These are phyloP conservation scores for Cystobasidium onofrii DNA, from an alignment of 768 basidiomycete genomes.

Conservation along the genomic window DNA sequence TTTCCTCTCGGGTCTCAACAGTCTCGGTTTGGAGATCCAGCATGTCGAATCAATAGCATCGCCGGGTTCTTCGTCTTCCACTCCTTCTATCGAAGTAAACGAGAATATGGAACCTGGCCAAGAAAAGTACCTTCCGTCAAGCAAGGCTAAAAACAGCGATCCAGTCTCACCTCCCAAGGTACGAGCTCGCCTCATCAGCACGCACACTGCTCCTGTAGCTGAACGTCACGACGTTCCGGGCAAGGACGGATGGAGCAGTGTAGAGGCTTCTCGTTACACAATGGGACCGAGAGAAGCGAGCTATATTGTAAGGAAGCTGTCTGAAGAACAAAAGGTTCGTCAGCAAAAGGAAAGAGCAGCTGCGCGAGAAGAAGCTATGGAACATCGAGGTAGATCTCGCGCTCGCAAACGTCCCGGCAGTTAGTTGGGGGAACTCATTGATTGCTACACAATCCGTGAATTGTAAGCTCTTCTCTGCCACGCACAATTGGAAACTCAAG, in stretches of 20 bases:
- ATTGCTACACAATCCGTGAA: not conserved
- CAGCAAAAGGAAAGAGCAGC: constrained; percentile 13
- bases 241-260: constrained; percentile 2
- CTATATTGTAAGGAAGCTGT: constrained; percentile 4
- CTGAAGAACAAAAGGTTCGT: constrained; percentile 15
- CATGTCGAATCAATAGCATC: constrained; percentile 9
- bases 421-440: not conserved
- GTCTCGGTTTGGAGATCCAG: constrained; percentile 20
- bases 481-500: too few relatives aligned
- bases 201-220: not conserved
- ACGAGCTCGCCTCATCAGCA: not conserved
- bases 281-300: constrained; percentile 2
- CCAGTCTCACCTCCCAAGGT: constrained; percentile 11
- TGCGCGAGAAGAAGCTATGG: not conserved
- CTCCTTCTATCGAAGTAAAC: not conserved
- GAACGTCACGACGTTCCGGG: not conserved
- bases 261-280: constrained; percentile 5
- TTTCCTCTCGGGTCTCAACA: not conserved
- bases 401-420: constrained; percentile 21
- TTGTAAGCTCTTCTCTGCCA: too few relatives aligned
- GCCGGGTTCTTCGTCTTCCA: not conserved
- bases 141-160: constrained; percentile 7
- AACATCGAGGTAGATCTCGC: constrained; percentile 12
- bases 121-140: not conserved
- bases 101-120: not conserved